Conservation (phyloP, 2,329 filamentous ascomycete species). For the Colletotrichum brevisporum region DNA sequence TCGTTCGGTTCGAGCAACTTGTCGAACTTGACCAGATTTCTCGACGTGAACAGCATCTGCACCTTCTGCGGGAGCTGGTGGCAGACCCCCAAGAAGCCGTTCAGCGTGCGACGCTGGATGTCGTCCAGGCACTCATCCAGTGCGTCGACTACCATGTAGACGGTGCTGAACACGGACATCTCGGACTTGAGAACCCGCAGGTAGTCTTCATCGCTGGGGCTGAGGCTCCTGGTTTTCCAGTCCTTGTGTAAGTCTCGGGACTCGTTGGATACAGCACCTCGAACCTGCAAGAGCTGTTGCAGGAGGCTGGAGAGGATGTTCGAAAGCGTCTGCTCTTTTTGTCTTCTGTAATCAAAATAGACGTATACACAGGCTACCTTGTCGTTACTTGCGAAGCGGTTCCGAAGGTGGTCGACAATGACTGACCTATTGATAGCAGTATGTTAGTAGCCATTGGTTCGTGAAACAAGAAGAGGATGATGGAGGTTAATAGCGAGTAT, state of each 20-base stretch:
- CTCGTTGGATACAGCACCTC: not conserved
- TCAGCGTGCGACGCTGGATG: not conserved
- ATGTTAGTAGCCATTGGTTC: too few species aligned
- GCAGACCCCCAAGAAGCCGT: slow-evolving; percentile 6
- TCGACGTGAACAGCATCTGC: slow-evolving; percentile 14
- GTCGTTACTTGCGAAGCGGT: not conserved
- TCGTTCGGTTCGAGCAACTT: not conserved
- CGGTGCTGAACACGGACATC: not conserved
- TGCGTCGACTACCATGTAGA: slow-evolving; percentile 19
- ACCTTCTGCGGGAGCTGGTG: slow-evolving; percentile 8
- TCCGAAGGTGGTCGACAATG: slow-evolving; percentile 5
- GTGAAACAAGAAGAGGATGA: too few species aligned
- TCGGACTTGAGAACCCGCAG: slow-evolving; percentile 18
- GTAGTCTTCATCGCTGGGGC: slow-evolving; percentile 8
- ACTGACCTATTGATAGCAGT: not conserved
- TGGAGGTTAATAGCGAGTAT: not conserved
- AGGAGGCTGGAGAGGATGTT: not conserved
- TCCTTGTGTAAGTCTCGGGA: not conserved
- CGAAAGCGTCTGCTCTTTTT: not conserved
- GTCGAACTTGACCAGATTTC: not conserved
- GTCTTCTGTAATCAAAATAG: slow-evolving; percentile 15
- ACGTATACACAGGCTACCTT: slow-evolving; percentile 5
- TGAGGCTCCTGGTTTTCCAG: not conserved
- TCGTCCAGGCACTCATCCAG: slow-evolving; percentile 28
- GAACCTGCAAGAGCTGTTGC: not conserved